Percentiles rank a stretch among this genome's conserved stretches.
Evolutionary conservation across 768 basidiomycete species (phyloP).

Genomic region (Mycena belliarum): DNA sequence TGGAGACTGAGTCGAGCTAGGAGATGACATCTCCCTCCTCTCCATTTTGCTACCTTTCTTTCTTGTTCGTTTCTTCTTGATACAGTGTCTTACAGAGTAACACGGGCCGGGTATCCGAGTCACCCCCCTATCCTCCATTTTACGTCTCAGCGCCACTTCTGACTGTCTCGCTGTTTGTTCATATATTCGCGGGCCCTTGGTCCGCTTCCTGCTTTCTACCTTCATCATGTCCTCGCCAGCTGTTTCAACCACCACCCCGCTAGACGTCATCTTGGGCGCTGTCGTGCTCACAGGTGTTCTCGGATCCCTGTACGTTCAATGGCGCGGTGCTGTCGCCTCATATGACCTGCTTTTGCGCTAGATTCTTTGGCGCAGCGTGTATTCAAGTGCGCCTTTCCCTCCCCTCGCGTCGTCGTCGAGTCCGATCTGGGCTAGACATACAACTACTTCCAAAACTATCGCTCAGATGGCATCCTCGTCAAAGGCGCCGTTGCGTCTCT

Average conservation of each 20-base stretch:
- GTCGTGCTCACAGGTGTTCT: constrained; percentile 7
- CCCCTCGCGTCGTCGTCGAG: neutral
- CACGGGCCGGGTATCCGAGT: too few species aligned
- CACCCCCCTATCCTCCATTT: too few species aligned
- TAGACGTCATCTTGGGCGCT: constrained; percentile 4
- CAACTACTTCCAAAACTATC: constrained; percentile 4
- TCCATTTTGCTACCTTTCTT: too few species aligned
- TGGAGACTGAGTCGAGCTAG: too few species aligned
- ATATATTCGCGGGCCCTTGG: too few species aligned
- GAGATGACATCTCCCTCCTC: too few species aligned
- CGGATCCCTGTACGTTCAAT: constrained; percentile 1
- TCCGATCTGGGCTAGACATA: neutral
- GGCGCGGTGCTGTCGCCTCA: neutral
- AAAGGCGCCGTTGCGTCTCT: neutral
- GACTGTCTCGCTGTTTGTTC: too few species aligned
- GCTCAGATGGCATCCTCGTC: neutral
- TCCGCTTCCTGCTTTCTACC: neutral
- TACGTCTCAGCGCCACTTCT: too few species aligned
- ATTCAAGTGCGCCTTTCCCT: neutral
- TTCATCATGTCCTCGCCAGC: neutral
- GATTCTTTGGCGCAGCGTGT: constrained; percentile 8
- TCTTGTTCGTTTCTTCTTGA: too few species aligned
- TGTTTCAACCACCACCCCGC: too few species aligned
- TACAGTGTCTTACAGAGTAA: too few species aligned
- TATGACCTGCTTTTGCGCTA: neutral